phyloP scores from a whole-genome alignment of 306 rosid genomes.

The Elaeagnus macrophylla region DNA sequence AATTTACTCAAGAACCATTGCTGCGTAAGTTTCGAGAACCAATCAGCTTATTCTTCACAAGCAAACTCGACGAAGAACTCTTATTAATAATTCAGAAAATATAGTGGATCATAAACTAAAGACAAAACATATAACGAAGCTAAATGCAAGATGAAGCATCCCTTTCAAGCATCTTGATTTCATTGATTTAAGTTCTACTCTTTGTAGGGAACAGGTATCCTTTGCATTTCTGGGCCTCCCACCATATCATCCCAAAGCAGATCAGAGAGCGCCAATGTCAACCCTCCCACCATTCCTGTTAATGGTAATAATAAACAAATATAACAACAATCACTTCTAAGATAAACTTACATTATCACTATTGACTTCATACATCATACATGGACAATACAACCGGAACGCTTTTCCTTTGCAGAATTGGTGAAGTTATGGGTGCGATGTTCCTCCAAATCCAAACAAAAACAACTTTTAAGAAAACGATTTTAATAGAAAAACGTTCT shows the following conservation, averaged over 20 bases:
- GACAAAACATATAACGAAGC: conserved; percentile 2
- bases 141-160: conserved; percentile 12
- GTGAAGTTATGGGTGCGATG: too few species aligned
- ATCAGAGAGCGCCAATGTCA: conserved; percentile 68
- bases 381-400: too few species aligned
- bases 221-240: conserved; percentile 53
- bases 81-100: neutral
- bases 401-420: too few species aligned
- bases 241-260: conserved; percentile 81
- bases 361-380: too few species aligned
- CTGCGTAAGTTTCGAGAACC: neutral
- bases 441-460: neutral
- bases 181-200: conserved; percentile 13
- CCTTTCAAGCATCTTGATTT: conserved; percentile 14
- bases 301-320: neutral
- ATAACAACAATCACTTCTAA: neutral
- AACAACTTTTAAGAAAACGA: neutral
- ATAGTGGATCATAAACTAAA: neutral
- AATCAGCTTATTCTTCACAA: neutral
- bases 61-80: neutral
- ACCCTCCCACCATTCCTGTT: conserved; percentile 70
- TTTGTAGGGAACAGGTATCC: conserved; percentile 44
- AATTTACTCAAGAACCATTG: neutral
- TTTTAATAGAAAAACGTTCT: neutral
- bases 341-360: too few species aligned